Conservation (phyloP, 192 early-diverging fungal genomes). For the Coemansia asiatica region DNA sequence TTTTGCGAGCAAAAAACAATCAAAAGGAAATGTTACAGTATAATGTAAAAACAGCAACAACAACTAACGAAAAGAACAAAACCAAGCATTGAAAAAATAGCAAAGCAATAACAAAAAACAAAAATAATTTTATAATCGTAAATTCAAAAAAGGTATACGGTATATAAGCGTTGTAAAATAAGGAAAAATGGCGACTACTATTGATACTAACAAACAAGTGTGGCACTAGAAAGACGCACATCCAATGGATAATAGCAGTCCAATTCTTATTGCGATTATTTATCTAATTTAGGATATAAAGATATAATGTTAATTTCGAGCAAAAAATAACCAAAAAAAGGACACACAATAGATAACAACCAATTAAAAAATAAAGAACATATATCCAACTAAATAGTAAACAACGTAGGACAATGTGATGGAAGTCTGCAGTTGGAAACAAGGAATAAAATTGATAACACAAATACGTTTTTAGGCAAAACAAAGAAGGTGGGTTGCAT, state of each 20-base stretch:
- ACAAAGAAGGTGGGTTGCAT: neutral
- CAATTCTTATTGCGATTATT: neutral
- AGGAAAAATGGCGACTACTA: neutral
- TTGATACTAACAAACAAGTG: neutral
- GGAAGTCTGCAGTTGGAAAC: neutral
- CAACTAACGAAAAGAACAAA: neutral
- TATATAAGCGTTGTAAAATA: too few relatives aligned
- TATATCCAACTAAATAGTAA: neutral
- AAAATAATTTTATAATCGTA: neutral
- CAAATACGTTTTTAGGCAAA: neutral
- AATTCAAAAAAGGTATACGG: too few relatives aligned
- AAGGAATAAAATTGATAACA: neutral
- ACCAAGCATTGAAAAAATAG: neutral
- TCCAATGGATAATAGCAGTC: neutral
- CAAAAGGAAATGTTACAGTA: neutral
- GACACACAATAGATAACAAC: neutral
- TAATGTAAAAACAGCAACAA: neutral
- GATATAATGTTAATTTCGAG: neutral
- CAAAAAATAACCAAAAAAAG: neutral
- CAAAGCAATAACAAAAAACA: neutral
- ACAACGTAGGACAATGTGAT: neutral
- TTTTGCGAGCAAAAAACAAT: neutral
- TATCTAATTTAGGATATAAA: neutral
- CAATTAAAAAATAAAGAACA: neutral
- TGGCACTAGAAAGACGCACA: neutral